Evolutionary conservation across 768 basidiomycete genomes (phyloP).

Genomic region (Russula lepida): DNA sequence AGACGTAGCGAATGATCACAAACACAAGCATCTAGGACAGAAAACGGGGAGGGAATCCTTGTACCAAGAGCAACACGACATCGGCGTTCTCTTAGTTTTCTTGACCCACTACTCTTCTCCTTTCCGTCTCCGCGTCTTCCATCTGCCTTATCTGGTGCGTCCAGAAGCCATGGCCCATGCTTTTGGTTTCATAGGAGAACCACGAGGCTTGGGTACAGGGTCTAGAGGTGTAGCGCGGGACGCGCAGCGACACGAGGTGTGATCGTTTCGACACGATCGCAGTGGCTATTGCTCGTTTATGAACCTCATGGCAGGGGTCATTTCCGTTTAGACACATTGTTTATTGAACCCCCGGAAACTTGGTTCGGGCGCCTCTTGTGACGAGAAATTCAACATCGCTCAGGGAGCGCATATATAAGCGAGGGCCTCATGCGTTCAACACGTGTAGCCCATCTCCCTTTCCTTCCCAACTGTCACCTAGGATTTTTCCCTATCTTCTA

Average conservation of each 20-base stretch:
- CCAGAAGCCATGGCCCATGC: not conserved
- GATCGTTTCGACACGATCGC: constrained; percentile 1
- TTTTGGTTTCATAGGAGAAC: constrained; percentile 10
- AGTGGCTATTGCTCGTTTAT: not conserved
- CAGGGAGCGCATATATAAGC: constrained; percentile 18
- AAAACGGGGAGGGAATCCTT: not conserved
- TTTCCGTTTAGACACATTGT: not conserved
- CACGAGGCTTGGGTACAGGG: constrained; percentile 13
- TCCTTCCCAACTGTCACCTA: constrained; percentile 13
- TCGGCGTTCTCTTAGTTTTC: too few species aligned
- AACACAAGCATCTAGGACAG: not conserved
- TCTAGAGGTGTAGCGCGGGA: not conserved
- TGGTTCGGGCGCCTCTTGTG: constrained; percentile 9
- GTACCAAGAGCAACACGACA: not conserved
- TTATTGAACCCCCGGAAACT: constrained; percentile 6
- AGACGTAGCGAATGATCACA: not conserved
- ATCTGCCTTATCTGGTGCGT: not conserved
- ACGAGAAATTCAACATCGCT: constrained; percentile 11
- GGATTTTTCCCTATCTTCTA: not conserved
- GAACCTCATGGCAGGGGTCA: constrained; percentile 10
- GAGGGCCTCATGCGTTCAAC: constrained; percentile 20
- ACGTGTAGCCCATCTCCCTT: constrained; percentile 20
- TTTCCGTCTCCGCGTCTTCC: not conserved
- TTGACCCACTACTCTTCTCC: not conserved
- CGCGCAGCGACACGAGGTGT: constrained; percentile 8